phyloP scores from a whole-genome alignment of 495 filamentous ascomycete species.

The Hypomontagnella monticulosa region DNA sequence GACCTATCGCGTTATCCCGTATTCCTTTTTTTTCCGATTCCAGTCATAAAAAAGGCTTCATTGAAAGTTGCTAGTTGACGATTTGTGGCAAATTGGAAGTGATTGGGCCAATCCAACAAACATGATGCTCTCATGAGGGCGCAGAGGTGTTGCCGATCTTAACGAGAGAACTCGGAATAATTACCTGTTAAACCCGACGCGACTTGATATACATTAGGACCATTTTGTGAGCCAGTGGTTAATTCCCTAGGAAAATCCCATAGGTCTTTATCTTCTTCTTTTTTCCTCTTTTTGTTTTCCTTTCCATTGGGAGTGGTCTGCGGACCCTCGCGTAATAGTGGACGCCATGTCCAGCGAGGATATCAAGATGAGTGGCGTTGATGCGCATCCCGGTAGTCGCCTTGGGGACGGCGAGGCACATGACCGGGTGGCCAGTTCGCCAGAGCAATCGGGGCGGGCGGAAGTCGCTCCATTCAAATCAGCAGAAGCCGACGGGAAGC shows the following conservation, averaged over 20 bases:
- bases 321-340: slow-evolving; percentile 19
- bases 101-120: no score
- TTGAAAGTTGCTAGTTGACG: not conserved
- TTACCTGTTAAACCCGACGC: no score
- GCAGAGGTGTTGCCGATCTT: no score
- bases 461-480: slow-evolving; percentile 27
- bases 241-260: not conserved
- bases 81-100: not conserved
- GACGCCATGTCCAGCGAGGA: slow-evolving; percentile 23
- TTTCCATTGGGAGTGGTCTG: slow-evolving; percentile 8
- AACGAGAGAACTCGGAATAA: no score
- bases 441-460: slow-evolving; percentile 11
- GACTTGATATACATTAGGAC: not conserved
- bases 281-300: slow-evolving; percentile 12
- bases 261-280: not conserved
- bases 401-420: slow-evolving; percentile 23
- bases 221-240: not conserved
- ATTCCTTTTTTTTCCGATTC: not conserved
- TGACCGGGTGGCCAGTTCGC: not conserved
- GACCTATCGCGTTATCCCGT: not conserved
- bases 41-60: not conserved
- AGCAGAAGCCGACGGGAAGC: slow-evolving; percentile 35
- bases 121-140: no score
- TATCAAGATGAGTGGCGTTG: slow-evolving; percentile 32
- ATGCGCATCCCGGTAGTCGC: slow-evolving; percentile 22